Percentiles rank a stretch among this genome's conserved stretches.
phyloP scores from a whole-genome alignment of 208 protist genomes.

The Leishmania aethiopica region DNA sequence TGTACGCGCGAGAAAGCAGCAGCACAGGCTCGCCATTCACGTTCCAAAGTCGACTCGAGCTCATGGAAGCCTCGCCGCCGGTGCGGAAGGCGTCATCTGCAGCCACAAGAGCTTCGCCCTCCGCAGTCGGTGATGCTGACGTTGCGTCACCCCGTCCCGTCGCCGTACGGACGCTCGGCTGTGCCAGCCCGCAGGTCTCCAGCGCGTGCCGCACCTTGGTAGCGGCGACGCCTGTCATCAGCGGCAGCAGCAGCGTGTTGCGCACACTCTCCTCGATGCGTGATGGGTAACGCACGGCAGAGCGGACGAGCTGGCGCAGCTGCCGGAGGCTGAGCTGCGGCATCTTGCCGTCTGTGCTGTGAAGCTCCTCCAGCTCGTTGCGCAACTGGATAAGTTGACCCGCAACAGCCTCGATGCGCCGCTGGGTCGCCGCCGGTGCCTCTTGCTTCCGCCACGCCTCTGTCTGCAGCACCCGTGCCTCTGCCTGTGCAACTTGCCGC shows the following conservation, averaged over 20 bases:
- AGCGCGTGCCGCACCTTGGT: constrained; percentile 70
- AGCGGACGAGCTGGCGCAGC: constrained; percentile 66
- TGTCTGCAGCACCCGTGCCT: constrained; percentile 26
- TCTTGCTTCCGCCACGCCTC: constrained; percentile 16
- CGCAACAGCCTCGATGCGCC: constrained; percentile 28
- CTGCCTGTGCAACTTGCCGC: constrained; percentile 43
- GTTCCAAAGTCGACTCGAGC: constrained; percentile 37
- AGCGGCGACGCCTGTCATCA: constrained; percentile 77
- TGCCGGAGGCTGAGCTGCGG: constrained; percentile 75
- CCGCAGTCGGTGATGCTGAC: neutral
- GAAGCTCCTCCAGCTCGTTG: constrained; percentile 51
- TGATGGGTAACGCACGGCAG: constrained; percentile 59
- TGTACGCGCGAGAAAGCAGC: constrained; percentile 50
- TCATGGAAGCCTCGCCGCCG: neutral
- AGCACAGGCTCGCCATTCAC: constrained; percentile 49
- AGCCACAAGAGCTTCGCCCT: neutral
- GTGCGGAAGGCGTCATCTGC: neutral
- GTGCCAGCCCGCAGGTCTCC: constrained; percentile 38
- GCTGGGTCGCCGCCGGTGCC: constrained; percentile 3
- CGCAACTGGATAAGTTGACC: constrained; percentile 53
- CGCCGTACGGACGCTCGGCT: neutral
- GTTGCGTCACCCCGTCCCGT: neutral
- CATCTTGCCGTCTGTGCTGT: constrained; percentile 65
- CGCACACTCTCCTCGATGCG: constrained; percentile 53
- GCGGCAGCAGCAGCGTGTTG: constrained; percentile 65